Evolutionary conservation across 2,329 filamentous ascomycete species (phyloP), one percentile per base, ranked within the genome.

Genomic region (Arthroderma uncinatum): DNA sequence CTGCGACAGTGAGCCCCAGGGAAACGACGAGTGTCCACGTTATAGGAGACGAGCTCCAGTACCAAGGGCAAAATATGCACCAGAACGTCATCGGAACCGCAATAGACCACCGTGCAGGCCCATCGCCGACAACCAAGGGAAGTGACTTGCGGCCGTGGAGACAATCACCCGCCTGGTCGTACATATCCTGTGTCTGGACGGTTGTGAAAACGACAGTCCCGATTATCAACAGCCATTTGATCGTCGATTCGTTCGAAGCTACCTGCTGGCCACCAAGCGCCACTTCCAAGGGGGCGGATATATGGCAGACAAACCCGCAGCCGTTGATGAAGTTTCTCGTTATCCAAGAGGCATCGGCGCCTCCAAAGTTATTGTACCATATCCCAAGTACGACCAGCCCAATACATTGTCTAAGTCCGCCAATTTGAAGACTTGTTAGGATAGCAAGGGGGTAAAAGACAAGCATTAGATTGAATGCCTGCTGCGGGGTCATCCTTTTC

Each of bases 311-410:
- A 56, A 64, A 67, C 2, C 62, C 67, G 1, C 57, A 25, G 1
- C 63, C 65, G 33, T 67, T 69, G 9, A 70, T 60, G 1, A 62
- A 19, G 33, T 71, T 64, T 2, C 68, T 64, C 2, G 59, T 47
- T 36, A 65, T 16, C 14, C 28, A 59, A 37, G 37, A 28, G 28
- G 65, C 61, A 16, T 68, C 68, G 1, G 62, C 65, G 2, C 68
- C 69, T 4, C 59, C 55, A 1, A 71, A 61, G 55, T 76, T 74
- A 58, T 76, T 76, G 62, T 77, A 77, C 54, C 72, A 61, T 66
- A 69, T 74, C 0, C 67, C 70, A 54, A 70, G 47, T 10, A 67
- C 23, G 52, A 70, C 53, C 28, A 76, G 59, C n/a, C 70, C 28
- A 1, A 64, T 48, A 28, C 66, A 62, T 59, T 73, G 63, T 33